Evolutionary conservation across 805 yeast genomes (phyloP), one percentile per base, ranked within the genome.

Genomic region (Ogataea paraovalis): DNA sequence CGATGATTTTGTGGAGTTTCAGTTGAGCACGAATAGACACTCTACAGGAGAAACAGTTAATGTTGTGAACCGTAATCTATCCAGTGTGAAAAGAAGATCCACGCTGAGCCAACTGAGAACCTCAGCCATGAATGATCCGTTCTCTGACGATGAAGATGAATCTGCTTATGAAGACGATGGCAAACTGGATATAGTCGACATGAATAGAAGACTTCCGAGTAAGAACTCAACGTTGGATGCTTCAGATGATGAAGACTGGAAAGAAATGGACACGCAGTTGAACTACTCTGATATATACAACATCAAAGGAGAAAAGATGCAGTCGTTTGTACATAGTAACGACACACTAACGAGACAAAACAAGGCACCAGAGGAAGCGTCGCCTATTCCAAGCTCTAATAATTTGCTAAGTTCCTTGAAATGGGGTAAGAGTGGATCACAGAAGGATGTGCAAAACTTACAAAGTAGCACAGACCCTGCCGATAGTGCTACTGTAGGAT

Each of bases 181-280:
- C 14, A 14, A 16, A 2, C 6, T 13, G n/a, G 39, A 25, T 7
- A 16, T n/a, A 12, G 25, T 13, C 16, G 45, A 23, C 13, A 38
- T 20, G 20, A 21, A 6, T 21, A 43, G 40, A 22, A 33, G 10
- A 10, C 22, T 20, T 6, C 39, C 28, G 12, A 43, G 41, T 28
- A 21, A 41, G 20, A 39, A 30, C 14, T 36, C 49, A 14, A 37
- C 51, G 3, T 44, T 46, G 33, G 55, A 55, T 23, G 62, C 54
- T 36, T 47, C 54, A 5, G 61, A 70, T 16, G 78, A 74, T 32
- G 77, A 72, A 13, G 83, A 75, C 25, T 94, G 99, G 99, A 83
- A 85, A 59, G 80, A 86, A 16, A 90, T 94, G 88, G 85, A 86
- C 39, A 82, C 92, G 0, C 83, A 88, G 25, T 82, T 96, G 3